Evolutionary conservation across 78 protist species (phyloP), one percentile per base, ranked within the genome.

Genomic region (Dictyostelium capitatum): DNA sequence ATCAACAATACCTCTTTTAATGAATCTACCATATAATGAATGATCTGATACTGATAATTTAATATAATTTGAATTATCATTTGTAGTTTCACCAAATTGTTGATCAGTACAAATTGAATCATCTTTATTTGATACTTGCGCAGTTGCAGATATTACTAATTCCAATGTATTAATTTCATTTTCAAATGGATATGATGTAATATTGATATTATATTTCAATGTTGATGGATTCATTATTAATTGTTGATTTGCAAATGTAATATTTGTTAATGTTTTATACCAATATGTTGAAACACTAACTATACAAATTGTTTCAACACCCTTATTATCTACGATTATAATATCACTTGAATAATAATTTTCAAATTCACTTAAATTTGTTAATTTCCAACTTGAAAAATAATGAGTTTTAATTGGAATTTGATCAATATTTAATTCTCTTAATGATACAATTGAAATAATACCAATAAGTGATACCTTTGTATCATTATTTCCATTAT

Each of bases 1-100:
- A 46, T 84, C 91, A n/a, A 84, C 30, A 7, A 84, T 57, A 5
- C 83, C 91, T 32, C 79, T 17, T 65, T 69, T 82, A 0, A 82
- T 67, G 32, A 69, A 82, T 51, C 75, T 53, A 50, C 89, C 79
- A 51, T 30, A 82, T 11, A 82, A 20, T 11, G 75, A 56, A 28
- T 50, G 30, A 5, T 84, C 9, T 4, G 41, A 28, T 11, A 84
- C 56, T 19, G 59, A 25, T 28, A 84, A 4, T 47, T 41, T 41
- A 12, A 84, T 53, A 73, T 57, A 83, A 6, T 83, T 37, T 74
- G 79, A 74, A 32, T 74, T 37, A 50, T 43, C 32, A 74, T 48
- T 20, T 11, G n/a, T 48, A 12, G 47, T 30, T 30, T 74, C 80
- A 23, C 80, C 80, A 74, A 48, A 48, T 48, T n/a, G n/a, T 48